These are phyloP conservation scores for Buddleja alternifolia DNA, from an alignment of 257 asterid genomes.

Conservation along the genomic window DNA sequence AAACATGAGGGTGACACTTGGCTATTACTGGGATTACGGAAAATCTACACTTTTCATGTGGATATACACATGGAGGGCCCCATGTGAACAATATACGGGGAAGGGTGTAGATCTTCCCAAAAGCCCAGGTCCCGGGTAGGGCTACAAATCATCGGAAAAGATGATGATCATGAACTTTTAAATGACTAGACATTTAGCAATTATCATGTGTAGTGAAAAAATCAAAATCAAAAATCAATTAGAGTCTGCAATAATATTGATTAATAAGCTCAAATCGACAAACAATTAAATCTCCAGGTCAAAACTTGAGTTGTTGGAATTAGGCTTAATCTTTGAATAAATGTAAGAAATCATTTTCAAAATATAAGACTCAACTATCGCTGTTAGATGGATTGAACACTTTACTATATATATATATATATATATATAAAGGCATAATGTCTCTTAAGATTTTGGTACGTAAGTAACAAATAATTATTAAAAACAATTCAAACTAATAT, in stretches of 20 bases:
- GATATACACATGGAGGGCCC: no score
- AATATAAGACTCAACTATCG: constrained; percentile 9
- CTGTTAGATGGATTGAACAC: constrained; percentile 14
- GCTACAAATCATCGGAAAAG: no score
- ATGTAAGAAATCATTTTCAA: constrained; percentile 5
- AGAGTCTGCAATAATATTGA: not conserved
- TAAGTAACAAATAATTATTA: not conserved
- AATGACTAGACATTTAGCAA: not conserved
- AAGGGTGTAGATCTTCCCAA: no score
- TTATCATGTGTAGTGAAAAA: not conserved
- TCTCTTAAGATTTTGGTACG: no score
- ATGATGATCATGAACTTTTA: not conserved
- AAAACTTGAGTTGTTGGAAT: not conserved
- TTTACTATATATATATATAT: not conserved
- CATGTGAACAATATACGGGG: no score
- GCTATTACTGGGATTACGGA: no score
- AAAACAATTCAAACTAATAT: not conserved
- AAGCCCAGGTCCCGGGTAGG: no score
- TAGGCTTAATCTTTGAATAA: no score
- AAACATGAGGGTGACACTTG: no score
- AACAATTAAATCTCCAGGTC: no score
- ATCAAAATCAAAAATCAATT: not conserved
- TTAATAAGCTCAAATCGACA: not conserved
- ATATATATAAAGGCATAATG: not conserved
- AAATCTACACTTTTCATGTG: no score